Base-by-base conservation (phyloP, 495 filamentous ascomycete genomes). In the Podospora conica region DNA sequence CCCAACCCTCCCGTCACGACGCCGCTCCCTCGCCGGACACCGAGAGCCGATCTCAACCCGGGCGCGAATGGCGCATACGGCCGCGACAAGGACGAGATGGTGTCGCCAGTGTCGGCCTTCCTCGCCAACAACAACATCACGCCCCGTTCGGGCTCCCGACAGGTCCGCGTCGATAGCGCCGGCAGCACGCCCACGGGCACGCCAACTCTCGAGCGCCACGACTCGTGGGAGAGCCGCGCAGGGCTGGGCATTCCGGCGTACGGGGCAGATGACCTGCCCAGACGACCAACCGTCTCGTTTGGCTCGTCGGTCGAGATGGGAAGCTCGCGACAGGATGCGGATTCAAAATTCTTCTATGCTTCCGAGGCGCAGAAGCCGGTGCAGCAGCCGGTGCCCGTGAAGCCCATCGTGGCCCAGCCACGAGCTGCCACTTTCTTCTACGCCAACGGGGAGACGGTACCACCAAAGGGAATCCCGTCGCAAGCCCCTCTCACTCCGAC, bases 291-390 rank as follows among this genome's bases (percentile, higher is more conserved):
- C 0, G 72, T 76, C 58, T 76, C 75, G 31, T 76, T 82, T 24
- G 74, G 66, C 54, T 69, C 79, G 1, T 28, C 69, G n/a, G 60
- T 71, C 21, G 72, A 74, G 0, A 58, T n/a, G 40, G 40, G 40
- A n/a, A 48, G 40, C 15, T 48, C 74, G 18, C 73, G 72, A n/a
- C 67, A 66, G 55, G 64, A 75, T 27, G 31, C 61, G 0, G 81
- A 84, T 5, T 84, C 88, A 29, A 88, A 87, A 75, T 92, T 93
- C 78, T 92, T 93, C 71, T 89, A 90, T 76, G 90, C 89, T 9
- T 85, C 84, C 69, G 88, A 91, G 66, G 86, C 82, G n/a, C 68
- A 65, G n/a, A 86, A 85, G 66, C 77, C 80, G 12, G 68, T 76
- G n/a, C 74, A 74, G 23, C 78, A 76, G 24, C 29, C 68, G 1